A percentile compares a stretch with the other conserved stretches of the same genome.
phyloP scores from a whole-genome alignment of 331 rosid genomes.

The Pyrus hybrid region DNA sequence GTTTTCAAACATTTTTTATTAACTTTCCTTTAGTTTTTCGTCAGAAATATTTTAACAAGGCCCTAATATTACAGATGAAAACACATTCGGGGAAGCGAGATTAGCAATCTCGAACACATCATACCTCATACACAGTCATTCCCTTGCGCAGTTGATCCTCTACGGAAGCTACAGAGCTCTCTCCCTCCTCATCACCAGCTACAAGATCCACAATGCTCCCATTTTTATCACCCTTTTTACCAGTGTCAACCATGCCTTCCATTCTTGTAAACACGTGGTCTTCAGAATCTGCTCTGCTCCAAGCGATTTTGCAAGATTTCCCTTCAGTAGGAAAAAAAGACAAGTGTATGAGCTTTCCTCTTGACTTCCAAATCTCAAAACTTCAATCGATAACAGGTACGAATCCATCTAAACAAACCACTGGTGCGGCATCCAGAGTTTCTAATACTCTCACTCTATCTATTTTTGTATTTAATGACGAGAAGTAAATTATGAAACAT shows the following conservation, averaged over 20 bases:
- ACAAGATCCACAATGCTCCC: constrained; percentile 58
- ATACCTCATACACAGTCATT: constrained; percentile 86
- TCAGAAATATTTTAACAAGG: too few relatives aligned
- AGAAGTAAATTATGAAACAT: not conserved
- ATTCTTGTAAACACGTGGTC: constrained; percentile 53
- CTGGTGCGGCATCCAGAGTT: constrained; percentile 2
- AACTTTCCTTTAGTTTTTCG: too few relatives aligned
- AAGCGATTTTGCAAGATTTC: constrained; percentile 57
- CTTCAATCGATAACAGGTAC: not conserved
- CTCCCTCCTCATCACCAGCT: constrained; percentile 87
- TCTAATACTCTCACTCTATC: not conserved
- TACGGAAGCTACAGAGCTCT: constrained; percentile 66
- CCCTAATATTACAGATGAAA: not conserved
- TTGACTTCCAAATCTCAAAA: not conserved
- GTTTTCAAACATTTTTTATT: too few relatives aligned
- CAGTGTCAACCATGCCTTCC: constrained; percentile 57
- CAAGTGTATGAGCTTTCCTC: constrained; percentile 6
- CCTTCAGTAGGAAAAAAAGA: constrained; percentile 37
- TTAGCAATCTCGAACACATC: not conserved
- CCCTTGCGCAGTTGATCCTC: constrained; percentile 83
- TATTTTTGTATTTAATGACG: not conserved
- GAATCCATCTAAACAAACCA: not conserved
- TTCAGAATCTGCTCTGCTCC: constrained; percentile 46
- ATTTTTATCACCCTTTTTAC: constrained; percentile 45
- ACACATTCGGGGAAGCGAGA: not conserved